Conservation (phyloP, 2,329 filamentous ascomycete species). For the Aspergillus glaucus region DNA sequence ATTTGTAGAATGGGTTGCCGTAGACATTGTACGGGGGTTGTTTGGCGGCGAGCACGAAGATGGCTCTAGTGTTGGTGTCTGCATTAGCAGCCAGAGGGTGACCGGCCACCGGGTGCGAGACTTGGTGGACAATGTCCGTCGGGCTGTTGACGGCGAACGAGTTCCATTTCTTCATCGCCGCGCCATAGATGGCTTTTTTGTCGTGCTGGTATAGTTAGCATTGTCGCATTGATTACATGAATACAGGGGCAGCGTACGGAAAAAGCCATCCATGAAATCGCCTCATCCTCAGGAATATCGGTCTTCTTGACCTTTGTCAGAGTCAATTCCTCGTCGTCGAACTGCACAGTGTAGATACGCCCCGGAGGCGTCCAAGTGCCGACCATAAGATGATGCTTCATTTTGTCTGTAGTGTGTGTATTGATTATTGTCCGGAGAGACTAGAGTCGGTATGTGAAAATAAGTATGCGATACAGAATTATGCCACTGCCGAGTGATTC, state of each 20-base stretch:
- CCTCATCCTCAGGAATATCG: conserved; percentile 72
- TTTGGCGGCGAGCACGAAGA: conserved; percentile 76
- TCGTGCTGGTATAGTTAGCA: conserved; percentile 53
- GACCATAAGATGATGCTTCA: conserved; percentile 87
- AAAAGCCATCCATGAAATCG: conserved; percentile 91
- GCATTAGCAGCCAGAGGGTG: conserved; percentile 62
- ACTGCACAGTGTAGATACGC: conserved; percentile 82
- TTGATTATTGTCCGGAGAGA: neutral
- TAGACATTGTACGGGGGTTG: conserved; percentile 77
- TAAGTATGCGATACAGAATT: neutral
- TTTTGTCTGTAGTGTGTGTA: conserved; percentile 35
- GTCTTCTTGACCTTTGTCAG: conserved; percentile 73
- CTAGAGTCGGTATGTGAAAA: neutral
- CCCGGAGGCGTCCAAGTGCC: conserved; percentile 87
- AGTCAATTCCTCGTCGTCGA: conserved; percentile 73
- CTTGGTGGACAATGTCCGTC: conserved; percentile 67
- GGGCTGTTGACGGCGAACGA: conserved; percentile 72
- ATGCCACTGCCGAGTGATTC: neutral
- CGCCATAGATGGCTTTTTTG: conserved; percentile 79
- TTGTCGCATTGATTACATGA: neutral
- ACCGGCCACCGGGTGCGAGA: conserved; percentile 68
- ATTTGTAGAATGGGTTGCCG: conserved; percentile 83
- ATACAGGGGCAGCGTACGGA: conserved; percentile 51
- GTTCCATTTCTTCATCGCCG: conserved; percentile 90
- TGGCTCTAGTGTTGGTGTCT: conserved; percentile 77